These are phyloP conservation scores for Termitomyces sp. DNA, from an alignment of 768 basidiomycete genomes.

Conservation along the genomic window DNA sequence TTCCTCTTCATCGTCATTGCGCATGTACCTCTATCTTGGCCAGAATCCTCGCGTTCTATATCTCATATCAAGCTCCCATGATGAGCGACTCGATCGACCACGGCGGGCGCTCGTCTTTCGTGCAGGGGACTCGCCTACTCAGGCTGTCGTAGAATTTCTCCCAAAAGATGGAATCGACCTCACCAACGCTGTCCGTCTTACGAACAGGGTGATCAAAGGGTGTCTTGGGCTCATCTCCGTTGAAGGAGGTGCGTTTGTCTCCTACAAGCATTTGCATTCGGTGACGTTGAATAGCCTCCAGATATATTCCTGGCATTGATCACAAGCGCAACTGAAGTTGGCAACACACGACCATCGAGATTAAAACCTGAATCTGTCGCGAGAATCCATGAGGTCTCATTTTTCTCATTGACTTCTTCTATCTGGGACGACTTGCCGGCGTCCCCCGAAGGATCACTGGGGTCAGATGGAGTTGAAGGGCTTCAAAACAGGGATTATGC, in stretches of 20 bases:
- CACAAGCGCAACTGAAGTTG: conserved; percentile 70
- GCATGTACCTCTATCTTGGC: conserved; percentile 73
- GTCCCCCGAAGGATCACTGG: conserved; percentile 43
- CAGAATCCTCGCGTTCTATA: conserved; percentile 67
- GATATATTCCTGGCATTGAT: conserved; percentile 87
- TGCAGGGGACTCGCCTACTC: conserved; percentile 45
- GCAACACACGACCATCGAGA: conserved; percentile 60
- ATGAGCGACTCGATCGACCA: conserved; percentile 58
- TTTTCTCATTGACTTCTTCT: conserved; percentile 81
- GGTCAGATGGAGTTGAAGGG: conserved; percentile 51
- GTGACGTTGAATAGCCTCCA: conserved; percentile 22
- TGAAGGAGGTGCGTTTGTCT: conserved; percentile 49
- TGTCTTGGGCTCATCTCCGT: conserved; percentile 80
- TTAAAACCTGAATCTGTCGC: conserved; percentile 62
- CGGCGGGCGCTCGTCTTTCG: conserved; percentile 68
- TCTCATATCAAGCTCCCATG: conserved; percentile 65
- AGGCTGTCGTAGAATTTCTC: conserved; percentile 86
- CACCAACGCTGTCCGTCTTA: conserved; percentile 54
- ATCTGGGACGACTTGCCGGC: conserved; percentile 76
- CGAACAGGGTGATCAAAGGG: conserved; percentile 71
- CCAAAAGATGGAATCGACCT: conserved; percentile 70
- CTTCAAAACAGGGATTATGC: conserved; percentile 44
- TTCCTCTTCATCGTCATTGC: neutral
- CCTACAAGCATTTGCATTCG: neutral
- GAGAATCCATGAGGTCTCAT: conserved; percentile 84